Base-by-base conservation (phyloP, 257 asterid genomes). In the Striga asiatica region DNA sequence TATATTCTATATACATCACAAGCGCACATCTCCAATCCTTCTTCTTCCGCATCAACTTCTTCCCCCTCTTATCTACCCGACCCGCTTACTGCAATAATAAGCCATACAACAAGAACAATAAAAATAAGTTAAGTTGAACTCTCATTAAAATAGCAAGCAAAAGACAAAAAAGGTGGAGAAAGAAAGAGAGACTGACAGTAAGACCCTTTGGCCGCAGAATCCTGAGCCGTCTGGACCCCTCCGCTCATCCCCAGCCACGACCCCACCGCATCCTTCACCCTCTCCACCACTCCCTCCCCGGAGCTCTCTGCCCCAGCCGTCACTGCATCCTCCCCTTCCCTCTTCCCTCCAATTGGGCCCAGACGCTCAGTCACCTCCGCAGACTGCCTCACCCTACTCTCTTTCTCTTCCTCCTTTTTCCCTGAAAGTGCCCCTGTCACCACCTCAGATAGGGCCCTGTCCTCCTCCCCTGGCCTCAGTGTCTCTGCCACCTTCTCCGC, bases 381-480 rank as follows among this genome's bases (percentile, higher is more conserved):
- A 2, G 93, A 81, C 57, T 65, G 78, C 0, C 78, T 81, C 56
- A 79, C 89, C 68, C 68, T 78, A 7, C 73, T 84, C 29, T 25
- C 31, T n/a, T 4, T 11, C 39, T 51, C 16, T 18, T 23, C 24
- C 9, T 29, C 79, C 51, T 68, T 72, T 24, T 69, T 66, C 74
- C 35, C 68, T n/a, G 69, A 71, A 8, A 81, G 38, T 0, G 73
- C 62, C 2, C 60, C 68, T 0, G 79, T 77, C 42, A 88, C 81
- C 53, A 49, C 75, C 49, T 78, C 79, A 0, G 94, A 88, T 0
- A 88, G 53, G 1, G 79, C 94, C 71, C 59, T 84, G 41, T 88
- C 96, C 12, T 88, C 94, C 1, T 79, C 96, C 0, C 93, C 76
- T 0, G 94, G 94, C 65, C 55, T 74, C 0, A 87, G 41, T 34